Percentiles rank a stretch among this genome's conserved stretches.
Evolutionary conservation across 2,329 filamentous ascomycete species (phyloP).

Genomic region (Fonsecaea monophora): DNA sequence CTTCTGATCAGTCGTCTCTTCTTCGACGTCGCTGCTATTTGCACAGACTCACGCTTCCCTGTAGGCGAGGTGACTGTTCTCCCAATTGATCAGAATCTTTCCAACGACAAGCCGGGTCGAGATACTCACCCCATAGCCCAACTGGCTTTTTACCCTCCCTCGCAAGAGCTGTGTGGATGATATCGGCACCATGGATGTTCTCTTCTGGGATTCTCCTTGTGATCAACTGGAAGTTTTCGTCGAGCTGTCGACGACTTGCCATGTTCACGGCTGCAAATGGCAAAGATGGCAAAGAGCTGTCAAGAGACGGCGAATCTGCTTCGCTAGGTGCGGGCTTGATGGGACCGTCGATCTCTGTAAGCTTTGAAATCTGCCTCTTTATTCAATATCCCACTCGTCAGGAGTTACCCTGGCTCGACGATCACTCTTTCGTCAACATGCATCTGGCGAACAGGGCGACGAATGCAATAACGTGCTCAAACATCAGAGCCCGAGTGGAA

Average conservation of each 20-base stretch:
- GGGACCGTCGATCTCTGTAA: neutral
- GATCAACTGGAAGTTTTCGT: constrained; percentile 1
- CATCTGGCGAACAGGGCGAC: neutral
- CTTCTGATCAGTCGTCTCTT: neutral
- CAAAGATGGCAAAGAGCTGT: neutral
- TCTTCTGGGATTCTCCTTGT: neutral
- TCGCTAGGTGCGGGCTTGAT: neutral
- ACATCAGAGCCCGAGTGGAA: neutral
- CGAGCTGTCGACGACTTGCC: neutral
- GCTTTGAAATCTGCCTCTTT: neutral
- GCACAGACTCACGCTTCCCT: neutral
- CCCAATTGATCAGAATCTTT: neutral
- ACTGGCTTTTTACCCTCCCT: constrained; percentile 1
- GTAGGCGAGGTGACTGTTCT: neutral
- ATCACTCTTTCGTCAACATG: neutral
- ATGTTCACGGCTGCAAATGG: neutral
- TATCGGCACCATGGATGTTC: neutral
- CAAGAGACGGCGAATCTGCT: neutral
- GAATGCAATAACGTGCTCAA: neutral
- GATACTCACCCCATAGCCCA: neutral
- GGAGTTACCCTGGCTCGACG: neutral
- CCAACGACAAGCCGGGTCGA: neutral
- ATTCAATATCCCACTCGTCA: neutral
- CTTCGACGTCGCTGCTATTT: neutral
- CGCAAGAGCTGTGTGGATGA: neutral